phyloP scores from a whole-genome alignment of 2,329 filamentous ascomycete species.

The Apiospora phragmitis region DNA sequence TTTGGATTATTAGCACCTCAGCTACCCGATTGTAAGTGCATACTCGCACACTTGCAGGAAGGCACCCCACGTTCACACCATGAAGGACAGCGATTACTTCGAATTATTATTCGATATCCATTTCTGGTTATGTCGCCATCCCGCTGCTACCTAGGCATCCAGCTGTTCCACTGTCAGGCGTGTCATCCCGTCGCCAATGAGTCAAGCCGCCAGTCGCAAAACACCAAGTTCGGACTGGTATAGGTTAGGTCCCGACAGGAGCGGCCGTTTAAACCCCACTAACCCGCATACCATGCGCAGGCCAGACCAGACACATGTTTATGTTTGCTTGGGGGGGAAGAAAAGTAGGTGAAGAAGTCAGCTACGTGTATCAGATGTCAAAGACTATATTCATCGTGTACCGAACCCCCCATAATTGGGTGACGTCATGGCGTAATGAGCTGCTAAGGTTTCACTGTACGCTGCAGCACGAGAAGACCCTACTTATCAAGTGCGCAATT shows the following conservation, averaged over 20 bases:
- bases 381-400: background rate
- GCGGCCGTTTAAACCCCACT: background rate
- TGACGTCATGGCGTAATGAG: background rate
- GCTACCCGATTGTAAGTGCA: background rate
- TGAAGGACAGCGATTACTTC: no score
- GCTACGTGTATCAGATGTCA: background rate
- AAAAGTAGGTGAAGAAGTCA: background rate
- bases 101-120: background rate
- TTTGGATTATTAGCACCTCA: background rate
- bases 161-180: no score
- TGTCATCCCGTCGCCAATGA: background rate
- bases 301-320: background rate
- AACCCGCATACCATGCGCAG: background rate
- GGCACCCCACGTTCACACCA: background rate
- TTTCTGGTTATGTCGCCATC: no score
- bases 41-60: background rate
- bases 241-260: background rate
- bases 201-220: background rate
- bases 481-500: background rate
- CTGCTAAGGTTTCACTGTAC: background rate
- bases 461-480: background rate
- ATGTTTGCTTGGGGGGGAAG: background rate
- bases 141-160: background rate
- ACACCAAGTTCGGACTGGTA: background rate
- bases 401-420: background rate